Evolutionary conservation across 2,329 filamentous ascomycete genomes (phyloP).

Genomic region (Sporothrix pallida): DNA sequence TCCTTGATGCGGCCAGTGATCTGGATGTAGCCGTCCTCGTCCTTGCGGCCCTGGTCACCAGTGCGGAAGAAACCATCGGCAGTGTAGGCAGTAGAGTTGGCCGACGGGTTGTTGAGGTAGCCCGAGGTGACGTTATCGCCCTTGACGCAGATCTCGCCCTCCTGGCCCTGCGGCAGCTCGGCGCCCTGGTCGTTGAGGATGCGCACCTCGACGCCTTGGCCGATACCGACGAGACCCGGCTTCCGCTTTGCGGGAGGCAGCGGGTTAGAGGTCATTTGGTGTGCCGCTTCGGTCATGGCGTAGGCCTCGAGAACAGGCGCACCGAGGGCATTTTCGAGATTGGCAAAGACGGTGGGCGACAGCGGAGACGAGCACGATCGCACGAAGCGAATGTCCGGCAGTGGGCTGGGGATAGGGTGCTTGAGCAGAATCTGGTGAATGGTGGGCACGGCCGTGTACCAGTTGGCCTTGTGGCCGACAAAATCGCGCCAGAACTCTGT

Average conservation of each 20-base stretch:
- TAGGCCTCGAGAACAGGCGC: slow-evolving; percentile 89
- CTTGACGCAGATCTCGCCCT: slow-evolving; percentile 82
- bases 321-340: slow-evolving; percentile 75
- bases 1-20: slow-evolving; percentile 95
- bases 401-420: slow-evolving; percentile 68
- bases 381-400: slow-evolving; percentile 81
- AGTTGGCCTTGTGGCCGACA: slow-evolving; percentile 74
- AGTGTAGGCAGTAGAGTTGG: slow-evolving; percentile 77
- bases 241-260: slow-evolving; percentile 73
- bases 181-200: slow-evolving; percentile 75
- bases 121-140: slow-evolving; percentile 85
- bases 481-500: slow-evolving; percentile 84
- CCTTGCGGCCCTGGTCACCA: slow-evolving; percentile 82
- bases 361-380: slow-evolving; percentile 85
- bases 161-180: slow-evolving; percentile 69
- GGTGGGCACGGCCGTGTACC: slow-evolving; percentile 92
- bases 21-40: slow-evolving; percentile 79
- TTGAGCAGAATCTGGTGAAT: slow-evolving; percentile 89
- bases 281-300: slow-evolving; percentile 89
- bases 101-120: slow-evolving; percentile 81
- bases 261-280: slow-evolving; percentile 82
- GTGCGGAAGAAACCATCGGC: slow-evolving; percentile 83
- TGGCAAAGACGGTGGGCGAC: slow-evolving; percentile 79
- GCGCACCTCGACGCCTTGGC: slow-evolving; percentile 80
- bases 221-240: slow-evolving; percentile 81